These are phyloP conservation scores for Bryoerythrophyllum caledonicum DNA, from an alignment of 225 moss, liverwort and hornwort species.

Conservation along the genomic window DNA sequence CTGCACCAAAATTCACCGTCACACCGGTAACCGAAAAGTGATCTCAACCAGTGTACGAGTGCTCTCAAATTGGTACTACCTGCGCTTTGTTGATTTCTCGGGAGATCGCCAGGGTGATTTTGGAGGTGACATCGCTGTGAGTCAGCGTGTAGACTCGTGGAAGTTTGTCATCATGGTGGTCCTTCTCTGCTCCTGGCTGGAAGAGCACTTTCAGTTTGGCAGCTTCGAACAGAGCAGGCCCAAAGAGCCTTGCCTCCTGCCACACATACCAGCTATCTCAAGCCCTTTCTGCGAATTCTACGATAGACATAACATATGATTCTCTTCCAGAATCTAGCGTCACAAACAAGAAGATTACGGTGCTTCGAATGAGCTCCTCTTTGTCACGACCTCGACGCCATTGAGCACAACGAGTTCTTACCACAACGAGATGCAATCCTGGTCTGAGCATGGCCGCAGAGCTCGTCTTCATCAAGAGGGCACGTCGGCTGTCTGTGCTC, in stretches of 20 bases:
- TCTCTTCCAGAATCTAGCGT: neutral
- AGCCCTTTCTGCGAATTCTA: too few relatives aligned
- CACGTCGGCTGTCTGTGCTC: constrained; percentile 19
- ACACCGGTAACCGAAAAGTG: neutral
- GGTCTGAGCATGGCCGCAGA: neutral
- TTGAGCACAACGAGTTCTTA: constrained; percentile 12
- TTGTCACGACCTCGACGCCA: neutral
- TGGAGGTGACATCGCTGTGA: constrained; percentile 73
- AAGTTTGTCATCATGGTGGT: constrained; percentile 38
- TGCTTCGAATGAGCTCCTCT: neutral
- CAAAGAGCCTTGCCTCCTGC: constrained; percentile 75
- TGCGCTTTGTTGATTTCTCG: constrained; percentile 81
- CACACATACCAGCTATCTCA: neutral
- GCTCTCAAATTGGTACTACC: constrained; percentile 36
- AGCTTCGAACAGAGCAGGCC: constrained; percentile 80
- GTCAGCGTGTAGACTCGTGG: constrained; percentile 84
- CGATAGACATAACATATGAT: neutral
- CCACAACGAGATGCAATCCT: constrained; percentile 29
- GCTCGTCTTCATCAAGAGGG: neutral
- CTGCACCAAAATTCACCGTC: constrained; percentile 25
- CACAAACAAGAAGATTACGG: neutral
- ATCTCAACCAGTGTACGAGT: neutral
- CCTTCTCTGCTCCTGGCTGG: constrained; percentile 51
- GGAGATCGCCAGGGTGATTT: constrained; percentile 76
- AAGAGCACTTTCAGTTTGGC: constrained; percentile 71